Evolutionary conservation across 352 stramenopile species (phyloP).

Genomic region (Elongisporangium senticosum): DNA sequence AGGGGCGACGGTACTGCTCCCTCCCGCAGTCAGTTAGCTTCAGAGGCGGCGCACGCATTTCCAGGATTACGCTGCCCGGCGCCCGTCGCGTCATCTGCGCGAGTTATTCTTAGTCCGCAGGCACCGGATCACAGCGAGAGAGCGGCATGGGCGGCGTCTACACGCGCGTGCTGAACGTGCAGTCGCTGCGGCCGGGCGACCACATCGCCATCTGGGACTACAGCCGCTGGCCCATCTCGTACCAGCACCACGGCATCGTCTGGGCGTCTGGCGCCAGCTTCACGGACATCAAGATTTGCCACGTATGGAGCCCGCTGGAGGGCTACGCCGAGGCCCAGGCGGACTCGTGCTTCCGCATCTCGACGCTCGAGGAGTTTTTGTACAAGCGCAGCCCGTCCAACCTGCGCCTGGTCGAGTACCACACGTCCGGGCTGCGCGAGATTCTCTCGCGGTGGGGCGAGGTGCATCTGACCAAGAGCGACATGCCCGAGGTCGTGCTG

Average conservation of each 20-base stretch:
- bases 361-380: slow-evolving; percentile 79
- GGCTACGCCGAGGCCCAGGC: slow-evolving; percentile 70
- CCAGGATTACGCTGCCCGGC: neutral
- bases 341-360: slow-evolving; percentile 85
- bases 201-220: slow-evolving; percentile 85
- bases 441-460: slow-evolving; percentile 80
- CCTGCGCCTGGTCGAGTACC: slow-evolving; percentile 79
- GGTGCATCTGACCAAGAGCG: slow-evolving; percentile 77
- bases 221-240: slow-evolving; percentile 79
- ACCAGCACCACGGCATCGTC: slow-evolving; percentile 85
- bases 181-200: slow-evolving; percentile 72
- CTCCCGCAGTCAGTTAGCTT: neutral
- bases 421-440: slow-evolving; percentile 76
- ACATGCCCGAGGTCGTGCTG: slow-evolving; percentile 78
- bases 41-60: neutral
- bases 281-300: slow-evolving; percentile 68
- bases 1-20: neutral
- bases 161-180: slow-evolving; percentile 67
- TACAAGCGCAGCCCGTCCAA: slow-evolving; percentile 51
- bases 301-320: slow-evolving; percentile 80
- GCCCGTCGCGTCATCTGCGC: neutral
- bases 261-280: slow-evolving; percentile 64
- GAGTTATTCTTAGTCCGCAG: neutral
- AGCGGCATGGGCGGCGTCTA: slow-evolving; percentile 68
- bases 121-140: neutral